A percentile compares a stretch with the other conserved stretches of the same genome.
phyloP scores from a whole-genome alignment of 805 yeast species.

The Candida schatavii region DNA sequence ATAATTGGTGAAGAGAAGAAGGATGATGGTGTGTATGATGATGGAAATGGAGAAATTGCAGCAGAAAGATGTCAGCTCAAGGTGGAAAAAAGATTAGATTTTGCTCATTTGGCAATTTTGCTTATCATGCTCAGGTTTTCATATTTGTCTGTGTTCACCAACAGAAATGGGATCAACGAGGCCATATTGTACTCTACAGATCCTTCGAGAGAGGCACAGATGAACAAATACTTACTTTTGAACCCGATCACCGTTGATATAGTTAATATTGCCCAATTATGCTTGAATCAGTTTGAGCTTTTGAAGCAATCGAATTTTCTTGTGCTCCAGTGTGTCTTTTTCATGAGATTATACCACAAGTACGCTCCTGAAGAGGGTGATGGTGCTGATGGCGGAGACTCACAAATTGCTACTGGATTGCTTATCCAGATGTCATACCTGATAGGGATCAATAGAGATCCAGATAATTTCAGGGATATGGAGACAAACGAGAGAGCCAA shows the following conservation, averaged over 20 bases:
- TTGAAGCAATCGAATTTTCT: slow-evolving; percentile 42
- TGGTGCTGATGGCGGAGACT: slow-evolving; percentile 57
- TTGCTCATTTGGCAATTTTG: slow-evolving; percentile 33
- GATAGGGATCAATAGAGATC: slow-evolving; percentile 69
- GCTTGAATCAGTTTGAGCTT: slow-evolving; percentile 35
- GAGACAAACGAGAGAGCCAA: slow-evolving; percentile 18
- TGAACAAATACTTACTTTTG: slow-evolving; percentile 23
- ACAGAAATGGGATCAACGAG: slow-evolving; percentile 28
- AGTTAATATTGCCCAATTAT: slow-evolving; percentile 31
- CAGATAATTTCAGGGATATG: slow-evolving; percentile 42
- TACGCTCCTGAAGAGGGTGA: slow-evolving; percentile 58
- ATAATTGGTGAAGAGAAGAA: slow-evolving; percentile 42
- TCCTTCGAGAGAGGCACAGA: slow-evolving; percentile 19
- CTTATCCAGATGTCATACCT: slow-evolving; percentile 64
- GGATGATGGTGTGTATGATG: not conserved
- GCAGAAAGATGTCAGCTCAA: slow-evolving; percentile 14
- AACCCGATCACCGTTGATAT: slow-evolving; percentile 31
- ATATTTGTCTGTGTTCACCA: slow-evolving; percentile 38
- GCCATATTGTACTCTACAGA: slow-evolving; percentile 21
- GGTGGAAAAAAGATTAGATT: slow-evolving; percentile 30
- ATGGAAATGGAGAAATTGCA: too few relatives aligned
- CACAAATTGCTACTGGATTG: slow-evolving; percentile 54
- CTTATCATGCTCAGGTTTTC: slow-evolving; percentile 33
- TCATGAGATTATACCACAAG: slow-evolving; percentile 51
- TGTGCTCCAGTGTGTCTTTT: slow-evolving; percentile 51